Evolutionary conservation across 805 yeast species (phyloP), one percentile per base, ranked within the genome.

Genomic region (Vanderwaltozyma verrucispora): DNA sequence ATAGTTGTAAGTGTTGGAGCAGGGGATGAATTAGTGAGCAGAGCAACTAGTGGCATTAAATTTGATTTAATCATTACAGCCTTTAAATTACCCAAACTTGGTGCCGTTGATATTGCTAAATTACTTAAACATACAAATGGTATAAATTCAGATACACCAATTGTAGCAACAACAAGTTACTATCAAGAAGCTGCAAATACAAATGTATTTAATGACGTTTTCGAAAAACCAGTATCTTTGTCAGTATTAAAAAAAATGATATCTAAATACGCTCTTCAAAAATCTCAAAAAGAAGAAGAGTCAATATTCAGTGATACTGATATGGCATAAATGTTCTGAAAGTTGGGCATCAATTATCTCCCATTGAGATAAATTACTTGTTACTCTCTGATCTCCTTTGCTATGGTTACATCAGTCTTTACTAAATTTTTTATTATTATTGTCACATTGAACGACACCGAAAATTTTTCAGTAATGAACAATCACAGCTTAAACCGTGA

Each of bases 51-150:
- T 27, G 79, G 78, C 36, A 82, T 85, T 15, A 80, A 76, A 52
- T 89, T 86, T 63, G 96, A 88, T 59, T 47, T 87, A 29, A 85
- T 88, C 21, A 67, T 88, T 41, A 77, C 92, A 0, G 92, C 89
- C 2, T 65, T 81, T 38, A 74, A 74, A 46, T 63, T 82, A 17
- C 74, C 82, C 13, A 78, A 77, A 42, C 64, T 81, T 21, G 82
- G 75, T 44, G 80, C 84, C 1, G 61, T 75, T 6, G 95, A 87
- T 62, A 78, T 89, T 24, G 80, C 81, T 5, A 80, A 82, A 48
- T 63, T 88, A 41, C 74, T 86, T 38, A 77, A 73, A 50, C 74
- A 74, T 45, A 88, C 96, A 0, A 72, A 77, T 26, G 81, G 88
- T 21, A 69, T 75, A n/a, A 88, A 89, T 53, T 69, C 82, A 1